Percentiles rank a stretch among this genome's conserved stretches.
phyloP scores from a whole-genome alignment of 1,284 basidiomycete genomes.

The Cryptococcus neoformans region DNA sequence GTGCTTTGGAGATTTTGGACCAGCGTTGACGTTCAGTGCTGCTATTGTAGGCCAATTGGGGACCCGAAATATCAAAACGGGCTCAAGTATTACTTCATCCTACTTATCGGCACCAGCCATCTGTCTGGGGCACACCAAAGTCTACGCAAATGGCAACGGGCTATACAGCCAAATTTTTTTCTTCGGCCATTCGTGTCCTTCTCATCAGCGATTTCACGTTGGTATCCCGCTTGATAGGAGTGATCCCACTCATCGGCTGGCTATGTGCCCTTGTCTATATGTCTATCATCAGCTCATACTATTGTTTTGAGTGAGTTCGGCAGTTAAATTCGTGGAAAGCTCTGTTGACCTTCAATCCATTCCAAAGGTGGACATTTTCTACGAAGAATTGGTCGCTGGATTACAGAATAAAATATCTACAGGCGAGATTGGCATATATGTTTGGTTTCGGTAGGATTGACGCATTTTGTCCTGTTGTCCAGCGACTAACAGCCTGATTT shows the following conservation, averaged over 20 bases:
- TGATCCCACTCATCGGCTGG: slow-evolving; percentile 41
- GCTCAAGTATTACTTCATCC: slow-evolving; percentile 45
- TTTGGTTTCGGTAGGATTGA: slow-evolving; percentile 42
- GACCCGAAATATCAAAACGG: slow-evolving; percentile 39
- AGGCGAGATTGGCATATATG: slow-evolving; percentile 42
- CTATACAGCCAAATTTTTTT: slow-evolving; percentile 22
- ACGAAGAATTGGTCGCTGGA: slow-evolving; percentile 41
- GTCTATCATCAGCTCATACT: slow-evolving; percentile 46
- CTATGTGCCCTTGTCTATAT: slow-evolving; percentile 36
- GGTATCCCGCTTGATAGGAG: slow-evolving; percentile 35
- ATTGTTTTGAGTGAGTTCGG: slow-evolving; percentile 47
- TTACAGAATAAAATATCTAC: slow-evolving; percentile 35
- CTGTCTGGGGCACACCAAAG: slow-evolving; percentile 13
- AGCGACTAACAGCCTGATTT: not conserved
- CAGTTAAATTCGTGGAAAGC: not conserved
- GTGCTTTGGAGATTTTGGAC: not conserved
- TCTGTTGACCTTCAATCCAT: not conserved
- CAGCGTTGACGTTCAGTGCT: not conserved
- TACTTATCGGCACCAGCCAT: slow-evolving; percentile 41
- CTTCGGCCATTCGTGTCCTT: slow-evolving; percentile 34
- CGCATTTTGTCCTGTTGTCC: no score
- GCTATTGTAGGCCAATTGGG: slow-evolving; percentile 36
- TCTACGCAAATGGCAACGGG: not conserved
- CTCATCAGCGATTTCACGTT: slow-evolving; percentile 49
- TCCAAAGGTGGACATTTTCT: slow-evolving; percentile 37